A percentile compares a stretch with the other conserved stretches of the same genome.
Conservation (phyloP, 805 yeast species). For the Candida berthetii region DNA sequence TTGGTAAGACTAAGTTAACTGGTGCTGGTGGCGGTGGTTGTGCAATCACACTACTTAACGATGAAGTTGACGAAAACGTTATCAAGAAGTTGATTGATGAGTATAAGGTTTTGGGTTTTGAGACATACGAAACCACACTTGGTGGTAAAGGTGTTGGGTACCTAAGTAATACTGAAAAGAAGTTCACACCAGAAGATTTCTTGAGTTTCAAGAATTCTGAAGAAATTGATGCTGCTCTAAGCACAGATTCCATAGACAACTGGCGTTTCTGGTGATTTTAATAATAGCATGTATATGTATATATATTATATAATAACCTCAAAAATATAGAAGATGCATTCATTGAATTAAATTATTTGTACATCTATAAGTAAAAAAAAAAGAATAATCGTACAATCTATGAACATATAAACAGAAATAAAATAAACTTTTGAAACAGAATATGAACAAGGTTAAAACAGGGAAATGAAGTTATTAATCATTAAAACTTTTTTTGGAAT, state of each 20-base stretch:
- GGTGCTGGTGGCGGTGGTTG: slow-evolving; percentile 99
- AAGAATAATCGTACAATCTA: too few species aligned
- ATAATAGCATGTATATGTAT: neutral
- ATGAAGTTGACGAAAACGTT: slow-evolving; percentile 23
- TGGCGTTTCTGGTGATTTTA: slow-evolving; percentile 58
- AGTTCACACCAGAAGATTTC: slow-evolving; percentile 27
- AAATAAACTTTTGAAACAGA: too few species aligned
- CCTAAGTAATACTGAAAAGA: slow-evolving; percentile 6
- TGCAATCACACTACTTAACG: slow-evolving; percentile 75
- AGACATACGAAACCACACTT: slow-evolving; percentile 69
- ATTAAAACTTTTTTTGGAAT: too few species aligned
- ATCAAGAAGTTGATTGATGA: slow-evolving; percentile 28
- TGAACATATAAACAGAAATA: too few species aligned
- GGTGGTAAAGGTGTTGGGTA: slow-evolving; percentile 90
- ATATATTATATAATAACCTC: too few species aligned
- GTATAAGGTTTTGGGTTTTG: slow-evolving; percentile 48
- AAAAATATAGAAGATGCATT: neutral
- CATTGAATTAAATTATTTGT: too few species aligned
- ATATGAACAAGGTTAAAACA: too few species aligned
- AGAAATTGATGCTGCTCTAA: slow-evolving; percentile 42
- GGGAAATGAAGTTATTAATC: too few species aligned
- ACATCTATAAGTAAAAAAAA: too few species aligned
- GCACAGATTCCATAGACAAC: slow-evolving; percentile 31
- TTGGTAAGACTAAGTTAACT: slow-evolving; percentile 90
- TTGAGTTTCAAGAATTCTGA: slow-evolving; percentile 31